phyloP scores from a whole-genome alignment of 176 grass and related monocot species.

The Saccharum officinarum region DNA sequence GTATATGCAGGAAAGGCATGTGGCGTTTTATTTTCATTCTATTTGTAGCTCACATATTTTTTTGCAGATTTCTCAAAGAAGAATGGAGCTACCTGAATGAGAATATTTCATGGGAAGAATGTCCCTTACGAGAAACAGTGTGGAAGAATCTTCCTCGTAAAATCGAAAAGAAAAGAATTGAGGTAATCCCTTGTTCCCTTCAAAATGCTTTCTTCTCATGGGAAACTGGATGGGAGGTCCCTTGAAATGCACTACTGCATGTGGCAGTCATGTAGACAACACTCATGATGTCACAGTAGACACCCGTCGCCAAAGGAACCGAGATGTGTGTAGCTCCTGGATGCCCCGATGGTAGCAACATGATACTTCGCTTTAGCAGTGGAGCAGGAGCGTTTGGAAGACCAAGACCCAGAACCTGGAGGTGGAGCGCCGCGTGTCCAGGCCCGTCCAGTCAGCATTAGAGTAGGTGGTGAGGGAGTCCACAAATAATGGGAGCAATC shows the following conservation, averaged over 20 bases:
- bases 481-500: too few relatives aligned
- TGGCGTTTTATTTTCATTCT: conserved; percentile 10
- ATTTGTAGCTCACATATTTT: conserved; percentile 9
- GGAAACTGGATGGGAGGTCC: neutral
- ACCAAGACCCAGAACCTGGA: neutral
- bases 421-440: neutral
- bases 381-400: neutral
- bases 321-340: neutral
- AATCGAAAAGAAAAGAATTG: conserved; percentile 58
- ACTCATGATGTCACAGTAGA: neutral
- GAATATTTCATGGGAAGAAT: conserved; percentile 40
- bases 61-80: conserved; percentile 71
- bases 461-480: neutral
- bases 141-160: conserved; percentile 69
- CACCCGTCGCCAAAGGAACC: neutral
- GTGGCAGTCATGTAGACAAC: neutral
- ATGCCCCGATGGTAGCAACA: neutral
- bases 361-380: neutral
- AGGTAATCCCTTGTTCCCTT: conserved; percentile 32
- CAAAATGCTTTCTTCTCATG: neutral
- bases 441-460: neutral
- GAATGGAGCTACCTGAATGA: conserved; percentile 77
- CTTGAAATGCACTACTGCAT: conserved; percentile 9
- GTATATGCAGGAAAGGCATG: neutral
- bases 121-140: conserved; percentile 54